Conservation (phyloP, 164 flowering plant genomes). For the Berberis vulgaris region DNA sequence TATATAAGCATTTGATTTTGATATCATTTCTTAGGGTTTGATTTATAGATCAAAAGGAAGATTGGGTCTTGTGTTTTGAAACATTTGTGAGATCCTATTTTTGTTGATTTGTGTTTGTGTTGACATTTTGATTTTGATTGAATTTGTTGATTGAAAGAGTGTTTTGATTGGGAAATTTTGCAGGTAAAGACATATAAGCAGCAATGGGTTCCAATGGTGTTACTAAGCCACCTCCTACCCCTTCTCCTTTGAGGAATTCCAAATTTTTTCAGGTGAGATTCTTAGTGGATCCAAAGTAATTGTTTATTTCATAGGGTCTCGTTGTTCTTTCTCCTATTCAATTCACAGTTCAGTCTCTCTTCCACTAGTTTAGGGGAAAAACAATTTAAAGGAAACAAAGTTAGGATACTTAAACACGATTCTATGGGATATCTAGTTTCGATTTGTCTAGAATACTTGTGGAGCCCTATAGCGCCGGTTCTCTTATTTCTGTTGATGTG, state of each 20-base stretch:
- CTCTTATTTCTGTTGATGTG: too few relatives aligned
- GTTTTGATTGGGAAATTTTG: neutral
- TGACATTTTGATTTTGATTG: neutral
- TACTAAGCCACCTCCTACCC: conserved; percentile 62
- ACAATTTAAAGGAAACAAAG: too few relatives aligned
- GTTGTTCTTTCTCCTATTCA: too few relatives aligned
- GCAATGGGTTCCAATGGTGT: conserved; percentile 1
- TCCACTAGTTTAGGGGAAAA: too few relatives aligned
- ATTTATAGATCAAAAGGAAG: neutral
- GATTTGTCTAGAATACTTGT: too few relatives aligned
- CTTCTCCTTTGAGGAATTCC: conserved; percentile 52
- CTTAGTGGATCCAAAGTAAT: too few relatives aligned
- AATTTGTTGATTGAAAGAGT: neutral
- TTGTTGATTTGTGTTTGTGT: neutral
- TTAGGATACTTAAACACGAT: too few relatives aligned
- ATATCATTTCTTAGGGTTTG: neutral
- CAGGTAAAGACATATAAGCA: neutral
- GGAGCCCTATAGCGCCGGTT: too few relatives aligned
- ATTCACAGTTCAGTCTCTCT: too few relatives aligned
- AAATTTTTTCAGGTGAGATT: conserved; percentile 71
- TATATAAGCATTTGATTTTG: neutral
- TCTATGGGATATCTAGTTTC: too few relatives aligned
- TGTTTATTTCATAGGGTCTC: too few relatives aligned
- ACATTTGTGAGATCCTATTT: neutral
- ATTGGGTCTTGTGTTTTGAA: too few relatives aligned